These are phyloP conservation scores for Dryas octopetala DNA, from an alignment of 306 rosid genomes.

Conservation along the genomic window DNA sequence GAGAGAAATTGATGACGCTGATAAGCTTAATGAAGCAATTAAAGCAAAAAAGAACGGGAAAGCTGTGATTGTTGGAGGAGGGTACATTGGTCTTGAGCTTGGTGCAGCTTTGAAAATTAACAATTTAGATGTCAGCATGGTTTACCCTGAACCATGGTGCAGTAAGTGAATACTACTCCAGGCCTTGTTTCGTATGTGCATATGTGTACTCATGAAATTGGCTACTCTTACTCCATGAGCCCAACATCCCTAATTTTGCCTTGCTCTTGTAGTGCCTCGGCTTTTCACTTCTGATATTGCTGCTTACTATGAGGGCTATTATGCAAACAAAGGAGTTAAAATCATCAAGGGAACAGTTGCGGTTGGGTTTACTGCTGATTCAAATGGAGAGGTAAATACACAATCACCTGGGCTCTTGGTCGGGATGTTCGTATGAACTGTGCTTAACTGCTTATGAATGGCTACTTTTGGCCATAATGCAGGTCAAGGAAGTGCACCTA, in stretches of 20 bases:
- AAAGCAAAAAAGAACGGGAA: conserved; percentile 77
- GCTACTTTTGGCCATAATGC: conserved; percentile 24
- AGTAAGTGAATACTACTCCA: conserved; percentile 62
- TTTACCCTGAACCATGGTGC: conserved; percentile 99
- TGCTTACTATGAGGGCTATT: conserved; percentile 79
- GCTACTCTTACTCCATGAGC: not conserved
- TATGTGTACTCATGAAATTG: not conserved
- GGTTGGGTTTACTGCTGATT: conserved; percentile 65
- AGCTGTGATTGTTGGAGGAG: conserved; percentile 97
- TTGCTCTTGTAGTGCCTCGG: conserved; percentile 80
- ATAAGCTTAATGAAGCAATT: conserved; percentile 64
- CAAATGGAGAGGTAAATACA: conserved; percentile 75
- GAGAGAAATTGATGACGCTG: conserved; percentile 95
- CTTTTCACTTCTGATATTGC: conserved; percentile 89
- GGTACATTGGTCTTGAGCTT: conserved; percentile 93
- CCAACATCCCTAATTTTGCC: conserved; percentile 16
- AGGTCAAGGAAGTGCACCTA: conserved; percentile 93
- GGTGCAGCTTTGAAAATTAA: conserved; percentile 80
- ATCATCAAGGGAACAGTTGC: conserved; percentile 96
- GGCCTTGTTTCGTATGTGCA: not conserved
- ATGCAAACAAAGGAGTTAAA: conserved; percentile 73
- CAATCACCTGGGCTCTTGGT: not conserved
- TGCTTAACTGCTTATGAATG: not conserved
- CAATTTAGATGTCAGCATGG: conserved; percentile 79
- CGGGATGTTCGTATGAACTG: not conserved